These are phyloP conservation scores for Tulasnella calospora DNA, from an alignment of 768 basidiomycete species.

Conservation along the genomic window DNA sequence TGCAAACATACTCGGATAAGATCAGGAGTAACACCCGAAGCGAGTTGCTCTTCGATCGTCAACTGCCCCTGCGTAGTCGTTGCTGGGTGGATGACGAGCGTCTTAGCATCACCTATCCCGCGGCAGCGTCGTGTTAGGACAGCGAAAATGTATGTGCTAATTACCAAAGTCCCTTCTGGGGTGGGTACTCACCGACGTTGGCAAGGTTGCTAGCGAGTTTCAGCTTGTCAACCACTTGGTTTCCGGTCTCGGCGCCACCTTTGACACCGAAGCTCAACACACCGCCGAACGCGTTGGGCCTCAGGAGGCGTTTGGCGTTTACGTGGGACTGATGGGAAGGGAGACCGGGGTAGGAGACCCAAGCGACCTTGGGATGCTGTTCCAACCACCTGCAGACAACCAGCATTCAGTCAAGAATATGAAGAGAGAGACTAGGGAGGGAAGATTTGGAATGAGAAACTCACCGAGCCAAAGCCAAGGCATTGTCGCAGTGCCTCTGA, in stretches of 20 bases:
- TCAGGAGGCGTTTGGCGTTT: conserved; percentile 26
- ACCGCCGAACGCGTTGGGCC: conserved; percentile 28
- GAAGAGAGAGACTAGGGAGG: too few relatives aligned
- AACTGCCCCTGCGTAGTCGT: conserved; percentile 18
- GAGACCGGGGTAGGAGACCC: conserved; percentile 52
- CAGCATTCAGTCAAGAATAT: too few relatives aligned
- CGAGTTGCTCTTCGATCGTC: conserved; percentile 2
- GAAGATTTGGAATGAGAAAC: too few relatives aligned
- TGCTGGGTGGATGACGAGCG: conserved; percentile 34
- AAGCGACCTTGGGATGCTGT: conserved; percentile 59
- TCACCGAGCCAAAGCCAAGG: conserved; percentile 55
- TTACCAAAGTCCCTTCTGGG: too few relatives aligned
- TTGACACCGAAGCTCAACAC: conserved; percentile 34
- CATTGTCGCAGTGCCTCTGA: conserved; percentile 67
- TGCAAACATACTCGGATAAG: too few relatives aligned
- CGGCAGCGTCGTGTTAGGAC: too few relatives aligned
- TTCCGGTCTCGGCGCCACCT: conserved; percentile 33
- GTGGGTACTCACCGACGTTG: conserved; percentile 28
- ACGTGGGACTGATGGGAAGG: conserved; percentile 31
- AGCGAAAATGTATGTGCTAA: too few relatives aligned
- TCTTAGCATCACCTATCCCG: conserved; percentile 53
- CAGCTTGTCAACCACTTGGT: conserved; percentile 32
- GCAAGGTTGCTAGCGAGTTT: conserved; percentile 30
- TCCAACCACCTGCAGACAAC: conserved; percentile 52
- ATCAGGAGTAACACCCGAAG: neutral